Conservation (phyloP, 2,329 filamentous ascomycete genomes). For the Neopestalotiopsis sp. region DNA sequence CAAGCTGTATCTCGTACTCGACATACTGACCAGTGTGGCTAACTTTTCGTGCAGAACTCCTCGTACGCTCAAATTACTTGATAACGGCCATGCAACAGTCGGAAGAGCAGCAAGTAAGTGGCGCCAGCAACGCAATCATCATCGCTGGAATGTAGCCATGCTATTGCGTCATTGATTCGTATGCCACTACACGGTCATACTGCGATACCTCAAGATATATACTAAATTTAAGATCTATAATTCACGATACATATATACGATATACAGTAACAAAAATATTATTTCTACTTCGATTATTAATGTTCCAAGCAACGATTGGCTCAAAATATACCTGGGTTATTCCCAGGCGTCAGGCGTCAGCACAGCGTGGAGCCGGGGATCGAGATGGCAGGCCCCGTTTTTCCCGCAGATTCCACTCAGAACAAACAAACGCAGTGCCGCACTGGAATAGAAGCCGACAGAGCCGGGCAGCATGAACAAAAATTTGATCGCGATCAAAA, state of each 20-base stretch:
- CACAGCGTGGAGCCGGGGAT: background rate
- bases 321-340: background rate
- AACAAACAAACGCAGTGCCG: background rate
- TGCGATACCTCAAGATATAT: no score
- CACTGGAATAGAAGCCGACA: background rate
- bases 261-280: background rate
- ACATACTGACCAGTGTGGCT: conserved; percentile 5
- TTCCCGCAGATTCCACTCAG: background rate
- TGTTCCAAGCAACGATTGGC: background rate
- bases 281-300: background rate
- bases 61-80: conserved; percentile 68
- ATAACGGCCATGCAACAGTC: conserved; percentile 71
- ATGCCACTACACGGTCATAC: no score
- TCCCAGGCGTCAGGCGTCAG: background rate
- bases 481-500: background rate
- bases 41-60: conserved; percentile 60
- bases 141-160: conserved; percentile 54
- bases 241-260: background rate
- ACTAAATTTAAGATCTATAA: background rate
- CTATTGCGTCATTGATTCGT: background rate
- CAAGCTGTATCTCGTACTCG: background rate
- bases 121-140: conserved; percentile 70
- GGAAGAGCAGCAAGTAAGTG: conserved; percentile 61
- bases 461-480: background rate
- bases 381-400: background rate